A percentile compares a stretch with the other conserved stretches of the same genome.
Conservation (phyloP, 2,329 filamentous ascomycete species). For the Ophiostoma tasmaniense region DNA sequence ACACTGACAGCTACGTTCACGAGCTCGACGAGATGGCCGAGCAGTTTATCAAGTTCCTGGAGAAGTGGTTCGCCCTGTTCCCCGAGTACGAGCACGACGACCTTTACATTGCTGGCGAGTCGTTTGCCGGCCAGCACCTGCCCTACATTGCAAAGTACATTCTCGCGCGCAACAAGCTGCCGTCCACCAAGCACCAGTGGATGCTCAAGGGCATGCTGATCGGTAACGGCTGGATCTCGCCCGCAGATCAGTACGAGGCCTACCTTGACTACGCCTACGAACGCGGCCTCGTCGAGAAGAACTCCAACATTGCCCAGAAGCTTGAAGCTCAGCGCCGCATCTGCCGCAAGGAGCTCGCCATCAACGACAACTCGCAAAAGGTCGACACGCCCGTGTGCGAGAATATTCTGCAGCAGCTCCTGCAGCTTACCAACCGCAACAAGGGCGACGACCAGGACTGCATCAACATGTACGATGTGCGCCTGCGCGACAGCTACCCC, state of each 20-base stretch:
- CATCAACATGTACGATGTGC: slow-evolving; percentile 95
- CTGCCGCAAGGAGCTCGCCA: slow-evolving; percentile 56
- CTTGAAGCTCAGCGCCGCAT: slow-evolving; percentile 61
- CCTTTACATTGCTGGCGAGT: slow-evolving; percentile 91
- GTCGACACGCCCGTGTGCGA: slow-evolving; percentile 71
- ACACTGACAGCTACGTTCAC: slow-evolving; percentile 76
- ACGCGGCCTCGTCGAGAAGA: slow-evolving; percentile 61
- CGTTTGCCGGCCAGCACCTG: slow-evolving; percentile 93
- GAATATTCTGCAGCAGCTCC: slow-evolving; percentile 61
- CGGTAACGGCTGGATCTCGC: slow-evolving; percentile 96
- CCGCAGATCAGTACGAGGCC: slow-evolving; percentile 77
- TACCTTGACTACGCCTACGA: slow-evolving; percentile 78
- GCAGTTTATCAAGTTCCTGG: slow-evolving; percentile 80
- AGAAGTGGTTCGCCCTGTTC: slow-evolving; percentile 85
- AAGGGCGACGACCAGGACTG: slow-evolving; percentile 52
- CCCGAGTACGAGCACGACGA: slow-evolving; percentile 88
- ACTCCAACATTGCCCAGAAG: slow-evolving; percentile 52
- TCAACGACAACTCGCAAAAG: slow-evolving; percentile 35
- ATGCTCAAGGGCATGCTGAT: slow-evolving; percentile 79
- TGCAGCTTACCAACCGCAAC: slow-evolving; percentile 51
- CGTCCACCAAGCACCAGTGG: slow-evolving; percentile 50
- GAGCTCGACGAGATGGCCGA: slow-evolving; percentile 83
- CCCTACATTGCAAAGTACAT: slow-evolving; percentile 93
- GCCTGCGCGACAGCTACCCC: slow-evolving; percentile 68
- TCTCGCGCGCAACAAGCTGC: slow-evolving; percentile 71